Base-by-base conservation (phyloP, 495 filamentous ascomycete genomes). In the Penicillium ochrochloron region DNA sequence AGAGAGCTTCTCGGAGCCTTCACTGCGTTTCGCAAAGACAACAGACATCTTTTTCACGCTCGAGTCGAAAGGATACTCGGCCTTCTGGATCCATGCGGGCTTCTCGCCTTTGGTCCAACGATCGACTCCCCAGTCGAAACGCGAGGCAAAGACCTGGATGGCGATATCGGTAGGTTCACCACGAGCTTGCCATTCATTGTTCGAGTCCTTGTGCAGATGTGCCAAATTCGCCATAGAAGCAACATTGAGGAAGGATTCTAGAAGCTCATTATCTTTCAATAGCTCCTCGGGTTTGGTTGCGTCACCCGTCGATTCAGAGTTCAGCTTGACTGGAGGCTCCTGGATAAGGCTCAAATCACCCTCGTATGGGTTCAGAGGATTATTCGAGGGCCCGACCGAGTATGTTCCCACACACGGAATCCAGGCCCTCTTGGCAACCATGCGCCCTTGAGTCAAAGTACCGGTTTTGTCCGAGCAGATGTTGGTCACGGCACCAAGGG, bases 351-450 rank as follows among this genome's bases (percentile, higher is more conserved):
- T 80, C 23, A 90, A 63, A 25, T 83, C 75, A 5, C 86, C 86
- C 39, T 80, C 75, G 0, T 76, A 77, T 12, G 87, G 89, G 61
- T 90, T 81, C 59, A 85, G 65, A 1, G 87, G 83, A 54, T 88
- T 78, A 44, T 77, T 81, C 1, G 86, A 84, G 14, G 82, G 72
- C 33, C 81, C 83, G 14, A 90, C 80, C 11, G 83, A 84, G 68
- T 87, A 89, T 0, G 85, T 89, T 25, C 89, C 89, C 41, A 73
- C 34, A 0, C 80, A 83, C 0, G 91, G 92, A 56, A 95, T 80
- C 92, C 92, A 96, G 3, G 87, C 90, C 66, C 92, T 90, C 62
- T 89, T 86, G 17, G 91, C 87, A 14, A 94, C 89, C 92, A 96
- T 96, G 69, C 77, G 64, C 60, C 89, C 89, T 72, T 91, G 89